Conservation (phyloP, 2,329 filamentous ascomycete species). For the Truncatella angustata region DNA sequence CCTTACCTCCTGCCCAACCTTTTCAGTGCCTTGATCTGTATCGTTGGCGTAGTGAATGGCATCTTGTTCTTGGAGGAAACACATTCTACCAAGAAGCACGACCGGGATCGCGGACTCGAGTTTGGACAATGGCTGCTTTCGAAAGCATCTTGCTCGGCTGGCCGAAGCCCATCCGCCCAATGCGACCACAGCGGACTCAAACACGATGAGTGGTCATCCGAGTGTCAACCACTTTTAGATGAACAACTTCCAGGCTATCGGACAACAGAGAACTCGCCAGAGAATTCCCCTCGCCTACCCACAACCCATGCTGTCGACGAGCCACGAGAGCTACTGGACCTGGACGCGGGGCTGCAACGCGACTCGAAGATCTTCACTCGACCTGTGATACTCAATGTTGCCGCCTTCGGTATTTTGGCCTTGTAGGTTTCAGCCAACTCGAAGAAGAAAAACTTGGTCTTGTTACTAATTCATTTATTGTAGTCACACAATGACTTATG, state of each 20-base stretch:
- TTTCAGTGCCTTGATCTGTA: constrained; percentile 63
- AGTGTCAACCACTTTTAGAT: constrained; percentile 59
- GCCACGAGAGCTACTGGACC: constrained; percentile 35
- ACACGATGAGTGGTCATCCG: constrained; percentile 34
- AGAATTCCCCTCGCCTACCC: constrained; percentile 35
- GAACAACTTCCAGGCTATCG: constrained; percentile 69
- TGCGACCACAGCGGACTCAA: background rate
- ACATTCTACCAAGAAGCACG: constrained; percentile 75
- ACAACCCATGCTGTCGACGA: constrained; percentile 24
- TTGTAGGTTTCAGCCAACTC: constrained; percentile 69
- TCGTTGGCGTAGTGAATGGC: constrained; percentile 63
- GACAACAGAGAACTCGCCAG: constrained; percentile 55
- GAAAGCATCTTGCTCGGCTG: constrained; percentile 35
- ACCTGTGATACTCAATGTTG: constrained; percentile 82
- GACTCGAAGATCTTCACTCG: constrained; percentile 69
- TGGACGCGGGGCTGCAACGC: constrained; percentile 26
- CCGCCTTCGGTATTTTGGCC: constrained; percentile 87
- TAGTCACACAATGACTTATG: constrained; percentile 95
- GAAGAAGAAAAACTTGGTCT: too few relatives aligned
- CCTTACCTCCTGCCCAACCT: constrained; percentile 68
- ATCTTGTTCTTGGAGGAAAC: constrained; percentile 84
- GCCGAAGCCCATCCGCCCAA: constrained; percentile 34
- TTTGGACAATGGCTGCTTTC: constrained; percentile 68
- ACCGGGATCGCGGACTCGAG: constrained; percentile 73
- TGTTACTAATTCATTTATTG: background rate